Evolutionary conservation across 2,329 filamentous ascomycete genomes (phyloP), one percentile per base, ranked within the genome.

Genomic region (Fusarium clavum): DNA sequence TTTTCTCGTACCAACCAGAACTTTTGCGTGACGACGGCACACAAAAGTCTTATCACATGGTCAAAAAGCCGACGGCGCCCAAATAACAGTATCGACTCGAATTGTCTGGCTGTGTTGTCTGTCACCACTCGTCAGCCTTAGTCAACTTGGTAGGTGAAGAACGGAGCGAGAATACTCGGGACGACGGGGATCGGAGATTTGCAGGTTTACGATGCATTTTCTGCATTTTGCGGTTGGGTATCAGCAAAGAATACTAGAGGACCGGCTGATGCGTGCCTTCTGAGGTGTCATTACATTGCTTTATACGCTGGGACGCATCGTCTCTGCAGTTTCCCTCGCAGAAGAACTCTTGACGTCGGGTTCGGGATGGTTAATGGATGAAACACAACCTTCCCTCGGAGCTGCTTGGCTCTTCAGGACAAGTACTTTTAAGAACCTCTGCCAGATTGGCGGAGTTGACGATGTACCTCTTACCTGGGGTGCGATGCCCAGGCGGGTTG

Each of bases 31-130:
- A 75, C 73, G 60, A 73, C 72, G 68, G 63, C 71, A 63, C 61
- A 75, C 72, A 70, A 34, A 46, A 55, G 58, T 59, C 53, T 61
- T 56, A 59, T 73, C 72, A 76, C 74, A 75, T 76, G 74, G 72
- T 34, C 48, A 55, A 41, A 41, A 27, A 12, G 18, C 32, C 56
- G 44, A 24, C n/a, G 34, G 22, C 34, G 13, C 30, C n/a, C 40
- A 66, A 32, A 61, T 56, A 44, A 32, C 13, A 67, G 25, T 41
- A 46, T 45, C 24, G 40, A 54, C 48, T 61, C 44, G 41, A 34
- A 40, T 56, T 61, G 14, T 46, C 45, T 44, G 29, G 30, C 27
- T 22, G 29, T 34, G 24, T 41, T 41, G 29, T 57, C 62, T 67
- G 53, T 56, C 61, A 59, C 48, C 61, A 61, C 69, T 70, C 34